These are phyloP conservation scores for Raddia guianensis DNA, from an alignment of 176 grass and related monocot genomes.

Conservation along the genomic window DNA sequence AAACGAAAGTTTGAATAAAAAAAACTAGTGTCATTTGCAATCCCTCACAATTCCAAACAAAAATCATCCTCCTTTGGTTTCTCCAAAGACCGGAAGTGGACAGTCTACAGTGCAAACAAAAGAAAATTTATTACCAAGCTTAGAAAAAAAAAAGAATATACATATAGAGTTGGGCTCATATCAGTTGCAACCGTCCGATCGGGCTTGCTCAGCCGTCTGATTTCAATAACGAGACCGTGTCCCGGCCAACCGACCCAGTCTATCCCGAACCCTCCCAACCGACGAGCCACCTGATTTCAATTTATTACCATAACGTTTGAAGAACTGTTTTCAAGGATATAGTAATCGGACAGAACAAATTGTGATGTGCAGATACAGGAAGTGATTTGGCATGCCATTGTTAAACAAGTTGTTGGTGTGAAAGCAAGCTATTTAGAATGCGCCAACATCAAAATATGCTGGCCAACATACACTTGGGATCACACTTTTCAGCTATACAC, in stretches of 20 bases:
- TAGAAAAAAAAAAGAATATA: background rate
- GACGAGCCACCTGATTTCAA: too few species aligned
- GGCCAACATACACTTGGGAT: background rate
- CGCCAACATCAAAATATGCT: slow-evolving; percentile 2
- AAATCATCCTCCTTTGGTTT: slow-evolving; percentile 98
- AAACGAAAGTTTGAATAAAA: slow-evolving; percentile 10
- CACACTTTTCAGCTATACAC: background rate
- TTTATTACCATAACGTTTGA: background rate
- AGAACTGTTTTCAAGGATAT: slow-evolving; percentile 31
- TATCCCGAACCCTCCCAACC: too few species aligned
- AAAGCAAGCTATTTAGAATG: slow-evolving; percentile 21
- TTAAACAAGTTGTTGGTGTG: slow-evolving; percentile 30
- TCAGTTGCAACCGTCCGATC: too few species aligned
- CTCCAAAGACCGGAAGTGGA: slow-evolving; percentile 86
- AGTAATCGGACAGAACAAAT: slow-evolving; percentile 17
- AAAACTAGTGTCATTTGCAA: slow-evolving; percentile 8
- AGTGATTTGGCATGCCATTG: background rate
- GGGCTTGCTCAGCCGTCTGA: too few species aligned
- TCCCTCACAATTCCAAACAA: slow-evolving; percentile 84
- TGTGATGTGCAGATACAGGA: slow-evolving; percentile 20
- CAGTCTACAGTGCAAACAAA: slow-evolving; percentile 57
- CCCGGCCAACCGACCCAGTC: too few species aligned
- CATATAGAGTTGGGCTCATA: too few species aligned
- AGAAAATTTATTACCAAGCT: slow-evolving; percentile 7
- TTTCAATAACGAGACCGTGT: too few species aligned